Base-by-base conservation (phyloP, 2,329 filamentous ascomycete genomes). In the Zasmidium angulare region DNA sequence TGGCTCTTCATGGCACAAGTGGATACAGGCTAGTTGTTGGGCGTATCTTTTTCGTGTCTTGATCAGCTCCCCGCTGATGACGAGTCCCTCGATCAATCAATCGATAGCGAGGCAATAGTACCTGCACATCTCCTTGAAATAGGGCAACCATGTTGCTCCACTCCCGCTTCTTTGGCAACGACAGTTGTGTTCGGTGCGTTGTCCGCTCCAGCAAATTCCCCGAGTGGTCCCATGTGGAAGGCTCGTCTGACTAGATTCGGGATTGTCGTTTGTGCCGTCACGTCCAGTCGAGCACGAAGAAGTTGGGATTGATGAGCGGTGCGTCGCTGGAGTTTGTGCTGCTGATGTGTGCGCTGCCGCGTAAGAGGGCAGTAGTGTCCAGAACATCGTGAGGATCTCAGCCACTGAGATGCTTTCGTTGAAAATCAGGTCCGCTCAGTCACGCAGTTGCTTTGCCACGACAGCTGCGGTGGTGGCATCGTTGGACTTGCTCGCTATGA, bases 401-500 rank as follows among this genome's bases (percentile, higher is more conserved):
- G 55, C 55, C 20, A 36, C 55, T 3, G 53, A 59, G 20, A 55
- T 48, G 20, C 47, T 36, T 17, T 50, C 50, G 40, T 59, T 56
- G 58, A 63, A 63, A 26, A 65, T 60, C 3, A 55, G 55, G 21
- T 50, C 53, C 7, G 46, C 20, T 29, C 50, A 22, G n/a, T 50
- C 19, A 10, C 53, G 53, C n/a, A 36, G 21, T 19, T 56, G 43
- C 23, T 20, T 29, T 26, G 63, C 36, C 14, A 59, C 19, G 14
- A 24, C 29, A 7, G 46, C 36, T 14, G 24, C 26, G 29, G 9
- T 72, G 65, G 12, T 65, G 62, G 21, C 59, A 31, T 50, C 40
- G 20, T n/a, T 54, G 50, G 19, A 62, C 56, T 1, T 74, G 74
- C 59, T 76, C 76, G 3, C 75, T 75, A 58, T 74, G 75, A 61